Evolutionary conservation across 2,329 filamentous ascomycete genomes (phyloP).

Genomic region (Kalaharituber pfeilii): DNA sequence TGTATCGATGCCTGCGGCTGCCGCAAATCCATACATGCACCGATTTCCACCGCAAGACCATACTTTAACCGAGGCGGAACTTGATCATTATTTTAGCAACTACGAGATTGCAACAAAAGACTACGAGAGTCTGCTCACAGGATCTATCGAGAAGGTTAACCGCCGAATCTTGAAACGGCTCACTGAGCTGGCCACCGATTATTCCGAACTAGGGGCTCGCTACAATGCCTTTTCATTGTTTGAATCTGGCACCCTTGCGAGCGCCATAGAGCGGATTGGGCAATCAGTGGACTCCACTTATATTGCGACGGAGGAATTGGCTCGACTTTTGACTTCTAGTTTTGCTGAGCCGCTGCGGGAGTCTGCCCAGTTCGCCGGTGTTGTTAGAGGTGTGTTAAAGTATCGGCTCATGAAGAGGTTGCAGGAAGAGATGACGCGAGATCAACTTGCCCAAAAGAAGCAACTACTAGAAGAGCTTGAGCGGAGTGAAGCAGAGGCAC

Average conservation of each 20-base stretch:
- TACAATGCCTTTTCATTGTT: slow-evolving; percentile 95
- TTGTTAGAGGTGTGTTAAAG: slow-evolving; percentile 72
- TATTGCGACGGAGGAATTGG: slow-evolving; percentile 83
- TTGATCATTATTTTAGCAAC: slow-evolving; percentile 89
- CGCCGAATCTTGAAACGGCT: slow-evolving; percentile 73
- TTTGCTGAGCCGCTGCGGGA: slow-evolving; percentile 98
- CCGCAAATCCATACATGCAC: slow-evolving; percentile 43
- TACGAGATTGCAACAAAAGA: slow-evolving; percentile 89
- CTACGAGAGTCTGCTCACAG: slow-evolving; percentile 69
- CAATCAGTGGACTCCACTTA: slow-evolving; percentile 94
- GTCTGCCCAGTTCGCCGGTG: slow-evolving; percentile 89
- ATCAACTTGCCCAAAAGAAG: slow-evolving; percentile 79
- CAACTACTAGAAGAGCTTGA: slow-evolving; percentile 73
- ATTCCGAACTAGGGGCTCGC: slow-evolving; percentile 83
- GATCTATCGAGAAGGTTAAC: slow-evolving; percentile 94
- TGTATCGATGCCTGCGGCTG: slow-evolving; percentile 28
- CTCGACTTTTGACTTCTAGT: slow-evolving; percentile 68
- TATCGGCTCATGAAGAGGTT: slow-evolving; percentile 88
- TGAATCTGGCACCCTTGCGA: slow-evolving; percentile 72
- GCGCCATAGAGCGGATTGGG: slow-evolving; percentile 83
- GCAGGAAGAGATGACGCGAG: slow-evolving; percentile 91
- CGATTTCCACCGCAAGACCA: slow-evolving; percentile 69
- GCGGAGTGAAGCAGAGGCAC: slow-evolving; percentile 78
- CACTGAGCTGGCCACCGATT: slow-evolving; percentile 64
- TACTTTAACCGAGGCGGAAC: slow-evolving; percentile 65